Evolutionary conservation across 2,329 filamentous ascomycete species (phyloP).

Genomic region (Diaporthe australafricana): DNA sequence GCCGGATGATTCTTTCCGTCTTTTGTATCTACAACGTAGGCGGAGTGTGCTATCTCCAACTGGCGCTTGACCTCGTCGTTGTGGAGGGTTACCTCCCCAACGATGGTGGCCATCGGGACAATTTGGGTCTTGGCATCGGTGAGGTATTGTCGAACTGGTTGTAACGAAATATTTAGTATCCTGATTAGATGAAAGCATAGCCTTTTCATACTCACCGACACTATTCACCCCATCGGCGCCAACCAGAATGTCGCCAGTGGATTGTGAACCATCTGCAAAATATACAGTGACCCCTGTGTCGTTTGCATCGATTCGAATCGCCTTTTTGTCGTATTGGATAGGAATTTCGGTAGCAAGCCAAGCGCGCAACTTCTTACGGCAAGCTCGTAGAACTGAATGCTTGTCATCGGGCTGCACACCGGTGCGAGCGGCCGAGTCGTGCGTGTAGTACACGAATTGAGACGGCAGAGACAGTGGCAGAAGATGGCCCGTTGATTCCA

Average conservation of each 20-base stretch:
- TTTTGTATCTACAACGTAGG: conserved; percentile 35
- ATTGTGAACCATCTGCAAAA: conserved; percentile 44
- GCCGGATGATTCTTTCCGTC: conserved; percentile 10
- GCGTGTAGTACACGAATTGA: conserved; percentile 39
- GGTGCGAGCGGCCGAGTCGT: conserved; percentile 19
- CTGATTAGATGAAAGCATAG: background rate
- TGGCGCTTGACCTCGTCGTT: conserved; percentile 43
- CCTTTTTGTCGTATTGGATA: conserved; percentile 43
- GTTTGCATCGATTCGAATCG: conserved; percentile 38
- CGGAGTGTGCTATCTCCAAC: conserved; percentile 43
- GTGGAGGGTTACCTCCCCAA: conserved; percentile 41
- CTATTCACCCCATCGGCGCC: conserved; percentile 46
- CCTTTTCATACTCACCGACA: conserved; percentile 15
- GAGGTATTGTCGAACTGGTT: conserved; percentile 46
- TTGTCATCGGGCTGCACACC: conserved; percentile 43
- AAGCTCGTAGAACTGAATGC: conserved; percentile 45
- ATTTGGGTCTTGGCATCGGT: conserved; percentile 41
- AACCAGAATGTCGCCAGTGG: conserved; percentile 43
- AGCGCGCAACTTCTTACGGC: conserved; percentile 41
- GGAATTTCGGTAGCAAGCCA: conserved; percentile 44
- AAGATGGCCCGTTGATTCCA: conserved; percentile 42
- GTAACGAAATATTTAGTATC: background rate
- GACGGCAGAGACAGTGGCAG: conserved; percentile 42
- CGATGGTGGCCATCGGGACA: conserved; percentile 39
- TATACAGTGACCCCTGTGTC: conserved; percentile 37